Evolutionary conservation across 139 green algal genomes (phyloP).

Genomic region (Nannochloris sp.): DNA sequence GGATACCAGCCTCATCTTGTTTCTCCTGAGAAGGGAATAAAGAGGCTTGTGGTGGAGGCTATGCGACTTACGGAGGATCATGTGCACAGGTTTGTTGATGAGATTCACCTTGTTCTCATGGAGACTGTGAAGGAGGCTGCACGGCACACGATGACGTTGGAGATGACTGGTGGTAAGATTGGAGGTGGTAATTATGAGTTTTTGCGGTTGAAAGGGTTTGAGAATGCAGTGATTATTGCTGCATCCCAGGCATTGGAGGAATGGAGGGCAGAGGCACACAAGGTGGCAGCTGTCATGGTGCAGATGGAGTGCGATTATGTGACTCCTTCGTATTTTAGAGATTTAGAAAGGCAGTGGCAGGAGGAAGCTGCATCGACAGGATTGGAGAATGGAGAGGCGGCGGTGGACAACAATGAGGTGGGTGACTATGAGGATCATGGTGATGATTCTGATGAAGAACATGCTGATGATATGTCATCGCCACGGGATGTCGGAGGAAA

Average conservation of each 20-base stretch:
- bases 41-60: constrained; percentile 50
- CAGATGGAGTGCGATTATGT: constrained; percentile 85
- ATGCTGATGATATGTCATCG: neutral
- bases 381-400: constrained; percentile 13
- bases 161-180: constrained; percentile 1
- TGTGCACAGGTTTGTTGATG: constrained; percentile 51
- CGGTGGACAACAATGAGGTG: constrained; percentile 8
- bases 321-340: constrained; percentile 75
- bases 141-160: constrained; percentile 12
- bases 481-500: neutral
- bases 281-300: constrained; percentile 68
- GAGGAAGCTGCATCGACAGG: constrained; percentile 8
- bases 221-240: constrained; percentile 63
- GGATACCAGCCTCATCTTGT: constrained; percentile 81
- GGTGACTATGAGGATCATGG: neutral
- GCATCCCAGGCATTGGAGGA: constrained; percentile 60
- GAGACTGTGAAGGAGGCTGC: constrained; percentile 24
- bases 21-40: constrained; percentile 74
- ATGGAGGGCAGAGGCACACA: constrained; percentile 45
- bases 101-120: constrained; percentile 35
- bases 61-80: constrained; percentile 44
- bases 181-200: constrained; percentile 9
- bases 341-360: constrained; percentile 31
- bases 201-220: constrained; percentile 69
- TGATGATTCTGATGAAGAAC: constrained; percentile 13